Percentiles rank a stretch among this genome's conserved stretches.
Evolutionary conservation across 2,329 filamentous ascomycete species (phyloP).

Genomic region (Colletotrichum paranaense): DNA sequence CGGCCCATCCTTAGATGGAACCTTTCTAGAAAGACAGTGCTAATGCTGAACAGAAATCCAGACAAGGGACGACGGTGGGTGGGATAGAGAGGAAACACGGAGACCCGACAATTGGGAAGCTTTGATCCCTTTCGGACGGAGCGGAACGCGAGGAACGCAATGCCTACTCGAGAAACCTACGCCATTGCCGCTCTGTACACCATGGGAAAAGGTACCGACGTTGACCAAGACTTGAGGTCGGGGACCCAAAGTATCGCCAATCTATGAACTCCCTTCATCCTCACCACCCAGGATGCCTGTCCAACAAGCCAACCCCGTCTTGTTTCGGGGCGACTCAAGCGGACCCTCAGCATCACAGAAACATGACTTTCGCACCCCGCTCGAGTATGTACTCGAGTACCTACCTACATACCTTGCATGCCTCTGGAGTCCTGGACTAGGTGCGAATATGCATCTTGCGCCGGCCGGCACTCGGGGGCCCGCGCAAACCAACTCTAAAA

Average conservation of each 20-base stretch:
- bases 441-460: background rate
- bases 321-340: conserved; percentile 22
- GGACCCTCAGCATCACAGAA: background rate
- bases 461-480: background rate
- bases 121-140: conserved; percentile 34
- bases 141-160: conserved; percentile 25
- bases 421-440: background rate
- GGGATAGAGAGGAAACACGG: conserved; percentile 1
- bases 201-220: too few species aligned
- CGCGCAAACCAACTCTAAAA: background rate
- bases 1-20: background rate
- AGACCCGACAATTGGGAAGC: conserved; percentile 30
- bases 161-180: conserved; percentile 8
- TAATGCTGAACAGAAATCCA: background rate
- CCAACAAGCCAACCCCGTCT: conserved; percentile 5
- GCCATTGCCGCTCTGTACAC: background rate
- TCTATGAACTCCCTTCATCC: background rate
- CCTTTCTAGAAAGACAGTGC: conserved; percentile 20
- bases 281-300: background rate
- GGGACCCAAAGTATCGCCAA: background rate
- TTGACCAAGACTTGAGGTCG: background rate
- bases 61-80: background rate
- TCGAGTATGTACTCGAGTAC: background rate
- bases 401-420: background rate
- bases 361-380: background rate